Evolutionary conservation across 2,329 filamentous ascomycete genomes (phyloP), one percentile per base, ranked within the genome.

Genomic region (Cytospora paraplurivora): DNA sequence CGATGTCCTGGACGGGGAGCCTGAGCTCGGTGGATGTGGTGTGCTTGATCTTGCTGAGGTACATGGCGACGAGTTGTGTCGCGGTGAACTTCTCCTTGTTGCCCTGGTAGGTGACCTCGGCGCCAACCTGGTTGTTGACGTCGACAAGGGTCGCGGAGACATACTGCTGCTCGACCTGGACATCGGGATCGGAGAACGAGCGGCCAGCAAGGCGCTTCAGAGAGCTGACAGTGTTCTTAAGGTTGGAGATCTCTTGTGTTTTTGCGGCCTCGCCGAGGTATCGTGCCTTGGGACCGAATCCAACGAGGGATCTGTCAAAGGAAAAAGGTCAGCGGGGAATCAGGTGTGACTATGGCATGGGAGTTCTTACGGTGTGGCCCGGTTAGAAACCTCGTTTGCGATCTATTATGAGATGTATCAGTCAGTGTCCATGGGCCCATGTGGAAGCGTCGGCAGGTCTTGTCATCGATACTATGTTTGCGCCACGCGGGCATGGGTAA

Each of bases 371-470:
- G 95, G 95, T 72, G 95, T 99, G 67, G 92, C 88, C 80, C 95
- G 90, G 86, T 99, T 98, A 71, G 95, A 99, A 72, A 98, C 95
- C 81, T 99, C 95, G 85, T 99, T 99, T 82, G 92, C 90, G 77
- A 99, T 96, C 93, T 97, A 74, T 63, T 72, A 59, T 63, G n/a
- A 57, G 49, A 35, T 50, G 21, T 47, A 27, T 59, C 44, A 66
- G 69, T 72, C 66, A 65, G 65, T 33, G 59, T 55, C 41, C 59
- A 49, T 49, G 21, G 34, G 11, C 56, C 53, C 35, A 50, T 27
- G 19, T 56, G 35, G 56, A 59, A 61, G 59, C 60, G 35, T 17
- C 6, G 12, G 12, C 37, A 61, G 60, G 68, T 6, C 33, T 7
- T 32, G n/a, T 15, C 1, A 15, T 41, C 38, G 12, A 34, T 15